Conservation (phyloP, 495 filamentous ascomycete genomes). For the Aspergillus coremiiformis region DNA sequence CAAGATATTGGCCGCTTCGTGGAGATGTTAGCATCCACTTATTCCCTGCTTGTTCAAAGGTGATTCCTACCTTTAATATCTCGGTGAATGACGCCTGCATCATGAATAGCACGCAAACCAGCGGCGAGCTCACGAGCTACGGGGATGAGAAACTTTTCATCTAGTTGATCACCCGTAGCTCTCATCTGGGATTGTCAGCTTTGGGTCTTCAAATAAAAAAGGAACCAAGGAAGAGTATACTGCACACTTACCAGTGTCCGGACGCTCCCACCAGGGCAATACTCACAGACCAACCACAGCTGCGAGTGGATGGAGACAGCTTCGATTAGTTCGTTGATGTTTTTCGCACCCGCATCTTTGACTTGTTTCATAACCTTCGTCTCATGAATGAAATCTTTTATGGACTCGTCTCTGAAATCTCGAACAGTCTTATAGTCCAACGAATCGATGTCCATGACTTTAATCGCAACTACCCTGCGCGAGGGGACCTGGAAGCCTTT, state of each 20-base stretch:
- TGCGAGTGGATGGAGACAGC: slow-evolving; percentile 78
- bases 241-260: slow-evolving; percentile 61
- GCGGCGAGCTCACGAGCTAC: slow-evolving; percentile 83
- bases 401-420: slow-evolving; percentile 70
- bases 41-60: background rate
- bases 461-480: slow-evolving; percentile 72
- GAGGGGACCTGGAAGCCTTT: slow-evolving; percentile 59
- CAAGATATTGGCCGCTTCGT: slow-evolving; percentile 73
- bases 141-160: slow-evolving; percentile 84
- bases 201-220: background rate
- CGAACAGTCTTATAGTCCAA: slow-evolving; percentile 60
- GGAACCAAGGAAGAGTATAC: background rate
- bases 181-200: slow-evolving; percentile 36
- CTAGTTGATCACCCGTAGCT: slow-evolving; percentile 60
- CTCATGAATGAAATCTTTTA: slow-evolving; percentile 82
- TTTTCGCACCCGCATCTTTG: slow-evolving; percentile 74
- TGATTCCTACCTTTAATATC: slow-evolving; percentile 75
- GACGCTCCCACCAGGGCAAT: slow-evolving; percentile 93
- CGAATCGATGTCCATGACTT: slow-evolving; percentile 92
- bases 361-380: slow-evolving; percentile 79
- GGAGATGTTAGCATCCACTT: background rate
- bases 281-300: slow-evolving; percentile 94
- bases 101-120: slow-evolving; percentile 79
- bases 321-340: slow-evolving; percentile 86
- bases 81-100: slow-evolving; percentile 88